Conservation (phyloP, 768 basidiomycete species). For the Podaxis sp. region DNA sequence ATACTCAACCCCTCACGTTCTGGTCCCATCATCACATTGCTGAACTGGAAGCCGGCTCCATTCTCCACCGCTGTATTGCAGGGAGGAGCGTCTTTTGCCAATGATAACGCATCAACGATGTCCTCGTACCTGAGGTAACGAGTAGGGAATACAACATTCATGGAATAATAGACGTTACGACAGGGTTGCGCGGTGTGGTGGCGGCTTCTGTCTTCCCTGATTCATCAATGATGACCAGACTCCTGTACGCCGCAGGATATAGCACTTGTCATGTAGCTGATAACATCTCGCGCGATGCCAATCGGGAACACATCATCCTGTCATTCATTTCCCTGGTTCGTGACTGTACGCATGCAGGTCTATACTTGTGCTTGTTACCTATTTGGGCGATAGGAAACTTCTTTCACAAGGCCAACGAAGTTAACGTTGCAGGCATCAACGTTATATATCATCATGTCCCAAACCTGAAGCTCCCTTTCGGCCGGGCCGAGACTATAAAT, state of each 20-base stretch:
- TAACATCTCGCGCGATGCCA: constrained; percentile 4
- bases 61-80: constrained; percentile 12
- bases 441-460: constrained; percentile 4
- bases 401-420: background rate
- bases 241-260: constrained; percentile 1
- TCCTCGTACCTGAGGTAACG: constrained; percentile 12
- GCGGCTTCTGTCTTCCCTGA: constrained; percentile 1
- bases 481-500: constrained; percentile 8
- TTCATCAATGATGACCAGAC: constrained; percentile 10
- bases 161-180: background rate
- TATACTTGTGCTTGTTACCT: background rate
- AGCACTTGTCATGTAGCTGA: background rate
- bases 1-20: background rate
- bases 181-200: constrained; percentile 1
- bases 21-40: constrained; percentile 4
- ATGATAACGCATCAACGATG: constrained; percentile 4
- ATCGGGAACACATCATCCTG: constrained; percentile 3
- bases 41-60: constrained; percentile 2
- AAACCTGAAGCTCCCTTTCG: constrained; percentile 1
- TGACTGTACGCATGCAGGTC: background rate
- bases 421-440: background rate
- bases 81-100: background rate
- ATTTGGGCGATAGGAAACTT: background rate
- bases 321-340: background rate
- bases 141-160: background rate